Conservation (phyloP, 2,329 filamentous ascomycete species). For the Fusarium tjaetaba region DNA sequence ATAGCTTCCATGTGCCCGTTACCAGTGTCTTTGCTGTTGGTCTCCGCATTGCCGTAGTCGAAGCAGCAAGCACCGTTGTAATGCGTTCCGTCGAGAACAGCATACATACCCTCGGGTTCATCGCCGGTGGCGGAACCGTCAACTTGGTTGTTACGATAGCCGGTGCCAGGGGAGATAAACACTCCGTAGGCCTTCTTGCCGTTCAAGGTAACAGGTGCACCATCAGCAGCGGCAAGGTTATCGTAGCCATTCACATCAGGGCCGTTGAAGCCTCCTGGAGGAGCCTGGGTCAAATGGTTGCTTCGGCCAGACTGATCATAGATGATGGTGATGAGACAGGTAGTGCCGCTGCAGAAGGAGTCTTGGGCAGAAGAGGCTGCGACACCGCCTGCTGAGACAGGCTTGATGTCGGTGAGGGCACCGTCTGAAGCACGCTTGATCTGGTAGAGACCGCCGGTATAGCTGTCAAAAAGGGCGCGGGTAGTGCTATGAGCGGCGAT, state of each 20-base stretch:
- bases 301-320: conserved; percentile 72
- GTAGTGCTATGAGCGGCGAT: conserved; percentile 27
- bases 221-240: conserved; percentile 20
- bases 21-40: conserved; percentile 62
- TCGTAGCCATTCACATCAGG: conserved; percentile 19
- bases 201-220: conserved; percentile 21
- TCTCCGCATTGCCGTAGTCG: conserved; percentile 50
- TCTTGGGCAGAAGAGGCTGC: conserved; percentile 71
- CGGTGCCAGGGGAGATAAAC: conserved; percentile 19
- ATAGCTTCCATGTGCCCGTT: conserved; percentile 76
- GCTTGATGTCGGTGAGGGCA: background rate
- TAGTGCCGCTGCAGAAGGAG: conserved; percentile 67
- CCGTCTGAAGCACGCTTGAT: conserved; percentile 29
- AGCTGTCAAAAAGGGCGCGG: background rate
- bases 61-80: conserved; percentile 26
- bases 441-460: conserved; percentile 10
- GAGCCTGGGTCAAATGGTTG: conserved; percentile 71
- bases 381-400: conserved; percentile 64
- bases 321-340: conserved; percentile 70
- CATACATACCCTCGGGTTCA: conserved; percentile 14
- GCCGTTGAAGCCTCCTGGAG: conserved; percentile 59
- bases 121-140: conserved; percentile 19
- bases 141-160: conserved; percentile 16
- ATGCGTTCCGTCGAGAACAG: conserved; percentile 27
- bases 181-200: conserved; percentile 28